Base-by-base conservation (phyloP, 352 stramenopile genomes). In the Globisporangium paddicum region DNA sequence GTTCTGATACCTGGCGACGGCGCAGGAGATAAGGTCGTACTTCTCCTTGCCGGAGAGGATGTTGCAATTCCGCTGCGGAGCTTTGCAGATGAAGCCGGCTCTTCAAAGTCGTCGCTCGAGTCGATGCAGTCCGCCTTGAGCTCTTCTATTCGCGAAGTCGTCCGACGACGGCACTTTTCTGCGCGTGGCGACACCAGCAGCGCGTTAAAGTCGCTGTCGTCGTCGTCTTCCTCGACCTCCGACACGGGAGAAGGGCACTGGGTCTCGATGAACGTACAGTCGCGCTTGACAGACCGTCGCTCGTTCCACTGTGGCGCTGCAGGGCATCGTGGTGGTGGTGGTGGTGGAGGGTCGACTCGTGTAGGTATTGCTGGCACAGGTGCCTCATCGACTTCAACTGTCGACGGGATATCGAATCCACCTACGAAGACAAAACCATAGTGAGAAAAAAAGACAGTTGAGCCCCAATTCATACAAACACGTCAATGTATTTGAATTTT, bases 271-370 rank as follows among this genome's bases (percentile, higher is more conserved):
- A 62, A 66, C 38, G 60, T 41, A 40, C 60, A 66, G 25, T 66
- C 60, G 26, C 60, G 60, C 54, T 66, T 66, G n/a, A 66, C 60
- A 1, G 60, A 66, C 46, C 60, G 60, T 11, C 60, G 60, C 37
- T 66, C 45, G 47, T 26, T 47, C 60, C 60, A 66, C 30, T 62
- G 26, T 40, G 34, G 21, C 16, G 21, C 14, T 28, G 9, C 34
- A 16, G 8, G 9, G 34, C 34, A 38, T 38, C 16, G 34, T 11
- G 13, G 14, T 7, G 16, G 37, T 16, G 13, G n/a, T 5, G n/a
- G 34, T 38, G 34, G 13, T 38, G 34, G 13, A 38, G n/a, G n/a
- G n/a, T n/a, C 34, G 34, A n/a, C 37, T 42, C 37, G 35, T 42
- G 47, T 6, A 14, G 49, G 9, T 41, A 35, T 35, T 28, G 40